Evolutionary conservation across 495 filamentous ascomycete genomes (phyloP).

Genomic region (Talaromyces wortmannii): DNA sequence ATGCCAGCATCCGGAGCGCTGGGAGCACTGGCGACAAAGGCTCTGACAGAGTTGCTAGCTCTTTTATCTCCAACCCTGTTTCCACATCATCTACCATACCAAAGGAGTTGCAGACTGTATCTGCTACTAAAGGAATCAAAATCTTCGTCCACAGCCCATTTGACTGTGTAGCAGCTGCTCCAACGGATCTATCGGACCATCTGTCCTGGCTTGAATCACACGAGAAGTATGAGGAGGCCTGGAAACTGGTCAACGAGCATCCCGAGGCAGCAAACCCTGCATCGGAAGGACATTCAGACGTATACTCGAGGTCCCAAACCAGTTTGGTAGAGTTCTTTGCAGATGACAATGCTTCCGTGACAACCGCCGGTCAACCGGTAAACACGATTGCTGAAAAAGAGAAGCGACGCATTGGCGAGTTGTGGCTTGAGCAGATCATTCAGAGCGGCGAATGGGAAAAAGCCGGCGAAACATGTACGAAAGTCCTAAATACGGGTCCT

Average conservation of each 20-base stretch:
- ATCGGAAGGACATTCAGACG: constrained; percentile 50
- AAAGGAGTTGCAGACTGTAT: constrained; percentile 36
- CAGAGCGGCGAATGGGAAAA: constrained; percentile 62
- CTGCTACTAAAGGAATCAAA: constrained; percentile 66
- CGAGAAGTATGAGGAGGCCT: constrained; percentile 73
- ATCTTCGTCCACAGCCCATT: constrained; percentile 96
- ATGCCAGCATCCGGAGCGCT: constrained; percentile 71
- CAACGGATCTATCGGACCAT: constrained; percentile 77
- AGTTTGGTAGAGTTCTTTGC: constrained; percentile 70
- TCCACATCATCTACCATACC: constrained; percentile 21
- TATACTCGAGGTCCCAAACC: constrained; percentile 43
- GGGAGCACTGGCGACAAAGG: constrained; percentile 53
- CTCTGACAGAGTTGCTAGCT: constrained; percentile 35
- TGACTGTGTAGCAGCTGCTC: constrained; percentile 83
- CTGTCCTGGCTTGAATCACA: constrained; percentile 77
- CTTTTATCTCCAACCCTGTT: constrained; percentile 29
- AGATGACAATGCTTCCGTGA: constrained; percentile 65
- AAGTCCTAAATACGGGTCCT: constrained; percentile 68
- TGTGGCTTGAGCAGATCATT: constrained; percentile 84
- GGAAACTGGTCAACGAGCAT: constrained; percentile 79
- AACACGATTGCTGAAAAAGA: constrained; percentile 73
- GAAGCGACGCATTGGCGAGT: constrained; percentile 84
- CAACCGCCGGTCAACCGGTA: constrained; percentile 24
- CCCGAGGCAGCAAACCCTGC: constrained; percentile 45
- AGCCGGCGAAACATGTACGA: constrained; percentile 71